Evolutionary conservation across 352 stramenopile species (phyloP), one percentile per base, ranked within the genome.

Genomic region (Phytophthora hybrid): DNA sequence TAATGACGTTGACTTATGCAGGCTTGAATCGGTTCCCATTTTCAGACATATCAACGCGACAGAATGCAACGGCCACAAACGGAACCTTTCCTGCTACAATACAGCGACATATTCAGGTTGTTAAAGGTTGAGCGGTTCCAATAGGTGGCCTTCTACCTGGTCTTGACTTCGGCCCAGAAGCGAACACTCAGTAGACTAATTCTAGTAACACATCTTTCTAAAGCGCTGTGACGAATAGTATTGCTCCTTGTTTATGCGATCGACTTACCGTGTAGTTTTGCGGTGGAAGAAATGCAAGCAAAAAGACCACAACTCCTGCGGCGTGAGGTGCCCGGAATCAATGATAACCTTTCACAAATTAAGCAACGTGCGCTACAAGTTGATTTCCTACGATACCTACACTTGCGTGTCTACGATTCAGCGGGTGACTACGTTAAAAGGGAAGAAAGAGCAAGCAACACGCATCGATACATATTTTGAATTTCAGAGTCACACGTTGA

Each of bases 111-210:
- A 53, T 69, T 37, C 59, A 29, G 2, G 31, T 60, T 2, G 2
- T 23, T 73, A 5, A 73, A 69, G 1, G 1, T 16, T 2, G 51
- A 32, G 1, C 41, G 59, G 5, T 37, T 51, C 21, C 39, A 73
- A 23, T 69, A 52, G 66, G n/a, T 63, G n/a, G 59, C 52, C 3
- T 69, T 73, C 52, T 51, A 11, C n/a, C 26, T 69, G 4, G 51
- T 60, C 5, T 18, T 59, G 10, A 73, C 59, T 0, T 31, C 14
- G 7, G 14, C 0, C 16, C 16, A 4, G 29, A n/a, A n/a, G n/a
- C n/a, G n/a, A n/a, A n/a, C n/a, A n/a, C n/a, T n/a, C n/a, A 66
- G 46, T 56, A 66, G 44, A 5, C 1, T 1, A 18, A 65, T 1
- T 16, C 31, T 11, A 32, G 23, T 3, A 61, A 56, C 32, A 61